Evolutionary conservation across 2,329 filamentous ascomycete species (phyloP).

Genomic region (Pseudogymnoascus sp.): DNA sequence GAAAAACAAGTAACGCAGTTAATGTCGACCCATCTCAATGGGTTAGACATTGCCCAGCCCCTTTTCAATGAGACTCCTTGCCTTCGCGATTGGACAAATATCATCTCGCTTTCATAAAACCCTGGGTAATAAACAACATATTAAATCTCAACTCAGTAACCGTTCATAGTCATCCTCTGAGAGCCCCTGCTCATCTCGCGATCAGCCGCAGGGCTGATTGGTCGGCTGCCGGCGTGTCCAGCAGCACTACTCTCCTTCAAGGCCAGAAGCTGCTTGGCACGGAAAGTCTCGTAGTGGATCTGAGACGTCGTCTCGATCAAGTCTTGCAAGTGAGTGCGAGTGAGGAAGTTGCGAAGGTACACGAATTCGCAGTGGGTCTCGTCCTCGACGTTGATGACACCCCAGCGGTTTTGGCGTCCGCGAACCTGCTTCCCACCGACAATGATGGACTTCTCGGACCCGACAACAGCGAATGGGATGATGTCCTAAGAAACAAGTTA

Average conservation of each 20-base stretch:
- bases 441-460: conserved; percentile 96
- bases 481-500: conserved; percentile 58
- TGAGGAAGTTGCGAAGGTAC: conserved; percentile 96
- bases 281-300: conserved; percentile 99
- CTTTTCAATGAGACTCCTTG: conserved; percentile 25
- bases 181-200: conserved; percentile 94
- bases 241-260: conserved; percentile 96
- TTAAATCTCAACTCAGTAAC: conserved; percentile 58
- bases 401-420: conserved; percentile 98
- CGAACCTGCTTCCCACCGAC: conserved; percentile 96
- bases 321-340: conserved; percentile 95
- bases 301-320: conserved; percentile 98
- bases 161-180: conserved; percentile 97
- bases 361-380: conserved; percentile 99
- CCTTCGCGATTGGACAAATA: conserved; percentile 29
- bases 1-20: conserved; percentile 26
- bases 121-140: conserved; percentile 13
- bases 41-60: conserved; percentile 25
- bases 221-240: conserved; percentile 66
- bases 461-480: conserved; percentile 95
- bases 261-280: conserved; percentile 94
- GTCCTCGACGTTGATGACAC: conserved; percentile 98
- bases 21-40: conserved; percentile 25
- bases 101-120: conserved; percentile 25
- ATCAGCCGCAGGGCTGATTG: conserved; percentile 91